Evolutionary conservation across 768 basidiomycete genomes (phyloP), one percentile per base, ranked within the genome.

Genomic region (Mycena rosella): DNA sequence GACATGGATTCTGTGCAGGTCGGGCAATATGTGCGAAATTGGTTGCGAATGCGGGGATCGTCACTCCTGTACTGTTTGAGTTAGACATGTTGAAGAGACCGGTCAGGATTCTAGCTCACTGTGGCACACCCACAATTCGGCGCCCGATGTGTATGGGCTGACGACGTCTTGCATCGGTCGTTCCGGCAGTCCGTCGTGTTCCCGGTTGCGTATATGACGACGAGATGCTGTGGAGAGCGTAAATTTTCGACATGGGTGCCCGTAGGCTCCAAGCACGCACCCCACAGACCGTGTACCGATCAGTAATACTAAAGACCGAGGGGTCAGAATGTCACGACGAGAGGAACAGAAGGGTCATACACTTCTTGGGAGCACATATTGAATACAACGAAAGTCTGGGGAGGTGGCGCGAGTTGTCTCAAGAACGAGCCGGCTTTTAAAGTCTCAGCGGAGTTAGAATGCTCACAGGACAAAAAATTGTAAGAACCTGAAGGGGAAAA

Each of bases 101-200:
- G 26, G n/a, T 47, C 6, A 44, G 17, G 14, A 27, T 5, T 13
- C 10, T 29, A 48, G 48, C 67, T 34, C 51, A 68, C 61, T 26
- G 67, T n/a, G 29, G 56, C 67, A 63, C 67, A 68, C 24, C 67
- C 67, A 26, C 67, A 68, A 6, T 68, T 54, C 42, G 61, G 67
- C 27, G 67, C 67, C 34, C 30, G 58, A 22, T 68, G 67, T 10
- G 24, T 63, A 30, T 68, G 67, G n/a, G 67, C 61, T 22, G 60
- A 44, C 26, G 67, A 68, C 24, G 56, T 63, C 44, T 63, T 68
- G 51, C 67, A 68, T 40, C 61, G 20, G 11, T 59, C 61, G 32
- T 68, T 58, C 51, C 57, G 49, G 24, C 67, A 68, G 34, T 68
- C 67, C 40, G 56, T 63, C 29, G 42, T 52, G 22, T 68, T 68